These are phyloP conservation scores for Omphalea diandra DNA, from an alignment of 441 rosid genomes.

Conservation along the genomic window DNA sequence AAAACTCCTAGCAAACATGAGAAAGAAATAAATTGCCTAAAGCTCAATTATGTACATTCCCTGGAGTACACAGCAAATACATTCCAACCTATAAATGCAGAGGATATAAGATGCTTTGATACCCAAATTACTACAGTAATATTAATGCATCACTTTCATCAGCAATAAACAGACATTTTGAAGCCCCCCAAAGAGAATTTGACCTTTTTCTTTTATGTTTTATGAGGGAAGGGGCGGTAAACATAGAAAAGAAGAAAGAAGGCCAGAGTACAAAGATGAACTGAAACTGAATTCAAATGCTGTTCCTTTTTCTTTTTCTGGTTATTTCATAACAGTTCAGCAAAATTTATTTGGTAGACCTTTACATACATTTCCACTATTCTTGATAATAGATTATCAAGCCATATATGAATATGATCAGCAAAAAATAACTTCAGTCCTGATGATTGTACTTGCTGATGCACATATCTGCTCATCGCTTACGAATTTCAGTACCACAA, in stretches of 20 bases:
- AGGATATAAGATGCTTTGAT: no score
- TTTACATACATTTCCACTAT: no score
- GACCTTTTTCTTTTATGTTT: no score
- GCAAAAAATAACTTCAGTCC: background rate
- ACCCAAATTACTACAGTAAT: background rate
- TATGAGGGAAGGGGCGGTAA: background rate
- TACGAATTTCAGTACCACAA: background rate
- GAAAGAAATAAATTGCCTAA: background rate
- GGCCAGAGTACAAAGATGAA: no score
- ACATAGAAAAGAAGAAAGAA: no score
- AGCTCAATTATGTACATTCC: no score
- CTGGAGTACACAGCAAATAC: no score
- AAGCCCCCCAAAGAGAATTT: background rate
- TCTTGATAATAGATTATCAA: no score
- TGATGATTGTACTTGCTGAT: background rate
- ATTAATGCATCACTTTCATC: background rate
- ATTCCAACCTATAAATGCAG: no score
- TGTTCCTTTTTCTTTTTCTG: background rate
- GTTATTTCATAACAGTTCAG: no score
- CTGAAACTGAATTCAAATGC: background rate
- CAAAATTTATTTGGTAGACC: no score
- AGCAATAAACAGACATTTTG: background rate
- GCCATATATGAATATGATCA: no score
- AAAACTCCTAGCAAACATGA: background rate
- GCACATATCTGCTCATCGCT: background rate